A percentile compares a stretch with the other conserved stretches of the same genome.
phyloP scores from a whole-genome alignment of 345 rosid species.

The Syzygium jambos region DNA sequence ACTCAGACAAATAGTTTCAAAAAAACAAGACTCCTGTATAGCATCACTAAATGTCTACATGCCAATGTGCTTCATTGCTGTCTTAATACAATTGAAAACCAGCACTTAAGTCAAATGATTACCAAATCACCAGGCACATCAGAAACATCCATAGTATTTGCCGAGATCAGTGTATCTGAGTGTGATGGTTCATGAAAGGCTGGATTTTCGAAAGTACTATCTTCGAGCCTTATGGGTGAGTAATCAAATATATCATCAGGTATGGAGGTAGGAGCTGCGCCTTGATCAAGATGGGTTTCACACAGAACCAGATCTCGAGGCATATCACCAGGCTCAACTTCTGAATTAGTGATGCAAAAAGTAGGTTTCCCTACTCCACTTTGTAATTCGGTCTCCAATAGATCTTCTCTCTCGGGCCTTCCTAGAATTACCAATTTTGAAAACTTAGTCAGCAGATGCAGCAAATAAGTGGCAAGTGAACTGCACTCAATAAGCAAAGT shows the following conservation, averaged over 20 bases:
- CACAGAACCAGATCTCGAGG: slow-evolving; percentile 9
- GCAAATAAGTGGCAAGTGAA: neutral
- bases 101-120: neutral
- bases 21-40: too few relatives aligned
- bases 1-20: neutral
- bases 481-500: neutral
- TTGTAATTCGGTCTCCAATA: slow-evolving; percentile 32
- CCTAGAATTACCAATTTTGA: slow-evolving; percentile 16
- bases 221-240: slow-evolving; percentile 19
- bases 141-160: slow-evolving; percentile 7
- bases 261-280: slow-evolving; percentile 26
- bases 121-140: slow-evolving; percentile 26
- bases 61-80: neutral
- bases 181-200: slow-evolving; percentile 17
- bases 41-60: too few relatives aligned
- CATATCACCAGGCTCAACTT: slow-evolving; percentile 10
- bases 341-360: slow-evolving; percentile 1
- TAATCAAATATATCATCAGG: slow-evolving; percentile 20
- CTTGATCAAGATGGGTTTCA: slow-evolving; percentile 17
- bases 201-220: slow-evolving; percentile 9
- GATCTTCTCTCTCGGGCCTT: slow-evolving; percentile 25
- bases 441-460: neutral
- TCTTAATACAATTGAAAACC: neutral
- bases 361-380: slow-evolving; percentile 9
- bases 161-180: slow-evolving; percentile 3